Conservation (phyloP, 371 early-diverging fungal genomes). For the Mucor mucedo region DNA sequence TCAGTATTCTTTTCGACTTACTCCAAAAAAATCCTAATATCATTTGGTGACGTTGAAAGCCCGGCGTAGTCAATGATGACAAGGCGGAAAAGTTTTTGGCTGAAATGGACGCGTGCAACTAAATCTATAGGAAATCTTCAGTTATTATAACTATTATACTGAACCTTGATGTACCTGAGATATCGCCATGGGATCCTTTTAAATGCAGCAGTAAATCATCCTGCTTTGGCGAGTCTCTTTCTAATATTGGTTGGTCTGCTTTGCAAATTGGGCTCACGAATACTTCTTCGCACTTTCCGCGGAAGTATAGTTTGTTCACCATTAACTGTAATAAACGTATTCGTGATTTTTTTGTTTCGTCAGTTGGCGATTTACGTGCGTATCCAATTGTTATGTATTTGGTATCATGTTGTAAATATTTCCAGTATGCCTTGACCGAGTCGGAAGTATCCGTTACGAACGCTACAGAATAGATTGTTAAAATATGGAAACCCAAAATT, state of each 20-base stretch:
- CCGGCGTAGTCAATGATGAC: constrained; percentile 11
- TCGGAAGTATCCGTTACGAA: constrained; percentile 26
- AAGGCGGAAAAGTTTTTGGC: no score
- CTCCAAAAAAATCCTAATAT: constrained; percentile 8
- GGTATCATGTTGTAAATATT: constrained; percentile 26
- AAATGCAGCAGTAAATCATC: constrained; percentile 27
- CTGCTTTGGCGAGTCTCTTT: constrained; percentile 28
- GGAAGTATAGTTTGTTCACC: constrained; percentile 32
- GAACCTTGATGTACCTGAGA: constrained; percentile 29
- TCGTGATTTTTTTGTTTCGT: constrained; percentile 32
- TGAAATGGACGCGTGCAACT: no score
- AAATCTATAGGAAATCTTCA: constrained; percentile 3
- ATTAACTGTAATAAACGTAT: constrained; percentile 34
- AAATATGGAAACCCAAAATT: constrained; percentile 17
- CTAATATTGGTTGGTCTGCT: constrained; percentile 30
- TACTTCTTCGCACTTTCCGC: constrained; percentile 33
- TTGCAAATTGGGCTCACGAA: constrained; percentile 30
- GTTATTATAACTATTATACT: constrained; percentile 24
- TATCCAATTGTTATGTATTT: constrained; percentile 36
- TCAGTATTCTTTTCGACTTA: constrained; percentile 17
- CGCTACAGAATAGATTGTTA: constrained; percentile 29
- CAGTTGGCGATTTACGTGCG: constrained; percentile 29
- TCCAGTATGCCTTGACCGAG: constrained; percentile 33
- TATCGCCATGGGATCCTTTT: constrained; percentile 28
- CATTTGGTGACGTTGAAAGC: constrained; percentile 1